Conservation (phyloP, 805 yeast species). For the Vanderwaltozyma polyspora region DNA sequence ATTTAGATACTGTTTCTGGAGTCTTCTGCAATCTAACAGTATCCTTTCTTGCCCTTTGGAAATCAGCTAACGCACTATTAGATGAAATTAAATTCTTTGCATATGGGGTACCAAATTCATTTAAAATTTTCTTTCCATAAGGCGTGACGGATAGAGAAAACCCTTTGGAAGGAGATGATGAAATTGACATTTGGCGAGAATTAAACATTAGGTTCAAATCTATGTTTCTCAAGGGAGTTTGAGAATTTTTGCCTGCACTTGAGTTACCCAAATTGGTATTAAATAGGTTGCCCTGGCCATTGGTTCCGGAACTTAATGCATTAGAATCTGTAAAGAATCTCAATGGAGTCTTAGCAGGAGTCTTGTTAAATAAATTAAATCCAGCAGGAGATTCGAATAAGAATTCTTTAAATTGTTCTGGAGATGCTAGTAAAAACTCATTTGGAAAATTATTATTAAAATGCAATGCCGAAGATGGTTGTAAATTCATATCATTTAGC, state of each 20-base stretch:
- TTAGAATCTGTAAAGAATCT: constrained; percentile 18
- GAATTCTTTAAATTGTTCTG: constrained; percentile 27
- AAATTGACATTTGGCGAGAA: constrained; percentile 11
- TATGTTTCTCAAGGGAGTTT: constrained; percentile 23
- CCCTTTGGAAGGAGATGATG: constrained; percentile 24
- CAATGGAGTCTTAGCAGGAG: constrained; percentile 28
- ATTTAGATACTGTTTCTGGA: constrained; percentile 5
- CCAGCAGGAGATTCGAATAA: constrained; percentile 26
- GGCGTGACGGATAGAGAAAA: constrained; percentile 23
- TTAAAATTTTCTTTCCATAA: constrained; percentile 23
- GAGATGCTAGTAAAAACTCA: constrained; percentile 26
- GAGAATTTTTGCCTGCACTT: constrained; percentile 1
- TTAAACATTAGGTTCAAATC: constrained; percentile 27
- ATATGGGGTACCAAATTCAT: constrained; percentile 25
- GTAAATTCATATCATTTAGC: constrained; percentile 23
- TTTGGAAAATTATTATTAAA: constrained; percentile 10
- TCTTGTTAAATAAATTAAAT: constrained; percentile 22
- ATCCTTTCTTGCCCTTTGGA: constrained; percentile 25
- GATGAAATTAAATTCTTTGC: constrained; percentile 15
- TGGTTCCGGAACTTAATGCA: not conserved
- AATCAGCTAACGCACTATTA: constrained; percentile 26
- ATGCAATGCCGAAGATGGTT: constrained; percentile 26
- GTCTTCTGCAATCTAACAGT: constrained; percentile 6
- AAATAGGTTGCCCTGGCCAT: constrained; percentile 5
- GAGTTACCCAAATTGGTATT: constrained; percentile 1